Percentiles rank a stretch among this genome's conserved stretches.
phyloP scores from a whole-genome alignment of 306 rosid species.

The Cucumis melo region DNA sequence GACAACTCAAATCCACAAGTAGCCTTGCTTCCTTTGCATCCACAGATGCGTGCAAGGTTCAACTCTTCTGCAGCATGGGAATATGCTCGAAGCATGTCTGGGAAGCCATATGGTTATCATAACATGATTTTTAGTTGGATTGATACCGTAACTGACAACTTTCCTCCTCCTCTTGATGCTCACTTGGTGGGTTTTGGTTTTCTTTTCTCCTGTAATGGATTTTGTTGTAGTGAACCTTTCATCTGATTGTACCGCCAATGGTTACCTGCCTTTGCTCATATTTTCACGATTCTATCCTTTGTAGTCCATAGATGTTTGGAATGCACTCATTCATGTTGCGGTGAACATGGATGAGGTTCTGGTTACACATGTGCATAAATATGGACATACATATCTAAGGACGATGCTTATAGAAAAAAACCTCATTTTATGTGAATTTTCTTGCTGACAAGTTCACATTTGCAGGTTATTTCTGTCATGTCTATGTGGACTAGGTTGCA shows the following conservation, averaged over 20 bases:
- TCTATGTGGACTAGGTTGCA: constrained; percentile 97
- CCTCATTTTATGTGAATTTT: background rate
- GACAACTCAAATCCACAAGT: constrained; percentile 86
- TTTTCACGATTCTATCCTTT: background rate
- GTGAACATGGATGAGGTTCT: background rate
- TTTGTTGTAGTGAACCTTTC: background rate
- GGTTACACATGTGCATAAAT: background rate
- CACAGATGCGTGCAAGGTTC: constrained; percentile 59
- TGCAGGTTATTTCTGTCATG: constrained; percentile 97
- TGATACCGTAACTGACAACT: constrained; percentile 88
- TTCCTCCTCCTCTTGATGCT: constrained; percentile 99
- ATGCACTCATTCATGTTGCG: background rate
- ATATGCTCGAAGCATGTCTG: constrained; percentile 82
- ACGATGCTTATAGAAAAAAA: background rate
- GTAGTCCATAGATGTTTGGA: background rate
- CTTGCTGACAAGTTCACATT: constrained; percentile 11
- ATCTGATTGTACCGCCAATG: background rate
- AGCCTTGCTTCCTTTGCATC: constrained; percentile 90
- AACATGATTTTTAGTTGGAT: constrained; percentile 99
- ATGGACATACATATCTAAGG: background rate
- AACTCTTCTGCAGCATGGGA: constrained; percentile 93
- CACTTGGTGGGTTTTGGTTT: constrained; percentile 53
- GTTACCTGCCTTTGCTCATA: background rate
- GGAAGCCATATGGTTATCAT: constrained; percentile 98
- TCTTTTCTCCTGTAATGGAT: background rate